Conservation (phyloP, 2,329 filamentous ascomycete genomes). For the Fonsecaea nubica region DNA sequence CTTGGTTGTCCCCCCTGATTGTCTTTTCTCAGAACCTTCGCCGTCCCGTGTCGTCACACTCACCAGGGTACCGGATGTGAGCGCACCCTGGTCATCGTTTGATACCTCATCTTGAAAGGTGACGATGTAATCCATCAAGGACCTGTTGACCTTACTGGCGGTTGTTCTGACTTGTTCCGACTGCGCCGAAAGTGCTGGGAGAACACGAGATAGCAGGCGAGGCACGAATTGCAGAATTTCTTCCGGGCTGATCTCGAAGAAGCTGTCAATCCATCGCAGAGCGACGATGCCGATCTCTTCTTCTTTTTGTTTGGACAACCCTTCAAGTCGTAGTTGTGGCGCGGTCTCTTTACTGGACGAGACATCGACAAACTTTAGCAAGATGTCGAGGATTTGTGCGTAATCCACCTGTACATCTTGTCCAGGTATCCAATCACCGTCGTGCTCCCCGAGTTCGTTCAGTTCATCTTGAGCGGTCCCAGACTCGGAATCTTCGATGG, state of each 20-base stretch:
- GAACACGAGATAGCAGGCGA: constrained; percentile 84
- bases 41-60: constrained; percentile 38
- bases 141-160: constrained; percentile 85
- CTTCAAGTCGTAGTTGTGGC: constrained; percentile 38
- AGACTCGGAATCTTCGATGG: constrained; percentile 49
- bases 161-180: constrained; percentile 88
- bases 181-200: constrained; percentile 91
- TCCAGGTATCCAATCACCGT: constrained; percentile 95
- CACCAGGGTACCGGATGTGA: constrained; percentile 52
- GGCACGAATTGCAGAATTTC: constrained; percentile 96
- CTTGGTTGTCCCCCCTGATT: constrained; percentile 45
- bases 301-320: constrained; percentile 60
- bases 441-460: constrained; percentile 67
- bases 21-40: constrained; percentile 43
- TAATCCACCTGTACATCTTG: constrained; percentile 97
- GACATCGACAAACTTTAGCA: constrained; percentile 81
- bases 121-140: constrained; percentile 92
- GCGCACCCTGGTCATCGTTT: constrained; percentile 44
- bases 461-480: constrained; percentile 61
- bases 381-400: constrained; percentile 85
- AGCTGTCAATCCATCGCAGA: constrained; percentile 92
- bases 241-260: constrained; percentile 96
- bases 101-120: constrained; percentile 72
- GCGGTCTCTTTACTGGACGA: constrained; percentile 38
- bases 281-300: constrained; percentile 92